Base-by-base conservation (phyloP, 805 yeast genomes). In the Metschnikowia cerradonensis region DNA sequence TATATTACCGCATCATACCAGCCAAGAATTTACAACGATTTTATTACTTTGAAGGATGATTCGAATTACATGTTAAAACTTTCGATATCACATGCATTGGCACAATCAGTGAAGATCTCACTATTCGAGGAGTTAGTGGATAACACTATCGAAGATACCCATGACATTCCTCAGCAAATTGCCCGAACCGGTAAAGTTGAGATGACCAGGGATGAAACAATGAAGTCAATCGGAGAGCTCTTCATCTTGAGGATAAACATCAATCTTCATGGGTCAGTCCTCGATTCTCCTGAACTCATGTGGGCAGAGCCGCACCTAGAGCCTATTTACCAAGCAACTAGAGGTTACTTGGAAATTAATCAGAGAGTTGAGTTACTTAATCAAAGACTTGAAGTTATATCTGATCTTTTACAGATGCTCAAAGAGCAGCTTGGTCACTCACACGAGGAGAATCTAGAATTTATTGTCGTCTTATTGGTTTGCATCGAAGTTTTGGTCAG, bases 241-340 rank as follows among this genome's bases (percentile, higher is more conserved):
- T 94, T 94, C 67, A 94, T 94, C 52, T 72, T 94, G 57, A 68
- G 95, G 54, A 88, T 88, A 42, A 88, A 88, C 65, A 88, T 88
- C 53, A 88, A 88, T 61, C 71, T 88, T 49, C 94, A 88, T 70
- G 94, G 94, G 0, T 85, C 92, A 0, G 95, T 94, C 26, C 74
- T 94, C 54, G 99, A 94, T 66, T 88, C 96, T 1, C 99, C 99
- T 1, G 99, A 94, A 67, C 80, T 94, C 52, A 90, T 94, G 97
- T 94, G 99, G 99, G 83, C 97, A 0, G 98, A 94, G 66, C 99
- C 99, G 1, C 97, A 91, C 63, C 75, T 94, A 54, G 99, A 94
- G 65, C 99, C 99, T 1, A 90, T 92, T 48, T 94, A 94, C 69
- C 97, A 91, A 67, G 97, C 98, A 0, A 90, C 96, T 2, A 81